These are phyloP conservation scores for Aspergillus ostianus DNA, from an alignment of 495 filamentous ascomycete species.

Conservation along the genomic window DNA sequence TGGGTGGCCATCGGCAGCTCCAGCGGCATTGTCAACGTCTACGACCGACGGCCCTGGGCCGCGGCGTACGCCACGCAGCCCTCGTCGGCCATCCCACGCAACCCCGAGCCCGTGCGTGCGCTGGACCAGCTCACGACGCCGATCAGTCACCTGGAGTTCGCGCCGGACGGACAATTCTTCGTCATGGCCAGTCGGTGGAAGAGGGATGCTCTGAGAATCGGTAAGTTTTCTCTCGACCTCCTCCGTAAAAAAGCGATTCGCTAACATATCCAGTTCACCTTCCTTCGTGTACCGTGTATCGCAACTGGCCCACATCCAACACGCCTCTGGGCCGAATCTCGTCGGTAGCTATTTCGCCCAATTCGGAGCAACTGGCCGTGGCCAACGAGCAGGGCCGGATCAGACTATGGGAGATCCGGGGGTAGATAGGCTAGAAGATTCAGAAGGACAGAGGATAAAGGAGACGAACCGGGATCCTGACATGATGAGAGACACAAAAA, in stretches of 20 bases:
- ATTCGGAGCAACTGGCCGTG: constrained; percentile 71
- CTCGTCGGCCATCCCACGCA: constrained; percentile 51
- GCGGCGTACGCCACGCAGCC: constrained; percentile 33
- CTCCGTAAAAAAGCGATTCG: constrained; percentile 15
- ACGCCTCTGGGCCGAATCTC: constrained; percentile 88
- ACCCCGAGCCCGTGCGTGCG: constrained; percentile 65
- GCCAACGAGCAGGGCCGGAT: constrained; percentile 86
- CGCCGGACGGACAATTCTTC: constrained; percentile 84
- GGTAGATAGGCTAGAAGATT: constrained; percentile 16
- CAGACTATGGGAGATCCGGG: constrained; percentile 79
- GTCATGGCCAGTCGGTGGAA: constrained; percentile 82
- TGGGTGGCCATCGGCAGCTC: constrained; percentile 86
- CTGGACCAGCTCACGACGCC: constrained; percentile 87
- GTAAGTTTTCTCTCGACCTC: constrained; percentile 29
- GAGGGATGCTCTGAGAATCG: constrained; percentile 78
- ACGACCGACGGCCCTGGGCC: constrained; percentile 72
- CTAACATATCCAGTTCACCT: constrained; percentile 62
- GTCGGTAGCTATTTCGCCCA: constrained; percentile 71
- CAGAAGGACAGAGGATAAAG: neutral
- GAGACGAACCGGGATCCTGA: constrained; percentile 2
- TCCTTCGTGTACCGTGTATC: constrained; percentile 88
- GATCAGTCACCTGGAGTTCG: constrained; percentile 72
- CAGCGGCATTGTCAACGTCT: constrained; percentile 87
- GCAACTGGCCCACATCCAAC: constrained; percentile 90
- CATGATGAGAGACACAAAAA: neutral